Base-by-base conservation (phyloP, 768 basidiomycete genomes). In the Naganishia kalamii region DNA sequence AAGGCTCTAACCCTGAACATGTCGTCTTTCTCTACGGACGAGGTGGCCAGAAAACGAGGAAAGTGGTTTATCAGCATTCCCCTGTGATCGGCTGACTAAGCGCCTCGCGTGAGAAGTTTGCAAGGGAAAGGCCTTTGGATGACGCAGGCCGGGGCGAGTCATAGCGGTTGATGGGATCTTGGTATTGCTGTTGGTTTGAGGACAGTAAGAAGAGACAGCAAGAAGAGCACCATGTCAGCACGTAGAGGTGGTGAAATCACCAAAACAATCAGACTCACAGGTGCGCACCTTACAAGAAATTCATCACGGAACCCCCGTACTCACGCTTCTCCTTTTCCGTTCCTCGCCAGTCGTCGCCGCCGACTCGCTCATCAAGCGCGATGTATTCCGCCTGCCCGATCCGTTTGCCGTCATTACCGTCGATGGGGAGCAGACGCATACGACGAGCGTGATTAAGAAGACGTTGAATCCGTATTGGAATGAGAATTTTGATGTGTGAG, bases 381-480 rank as follows among this genome's bases (percentile, higher is more conserved):
- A 77, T 67, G 70, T 78, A 30, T 92, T 96, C 77, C 86, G 93
- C 60, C 86, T 97, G 6, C 96, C 94, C 3, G 93, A 98, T 79
- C 94, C 96, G 4, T 97, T 98, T 77, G 94, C 96, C 5, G 92
- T 99, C 73, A 88, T 99, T 78, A 97, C 94, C 23, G 92, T 98
- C 46, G 96, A 99, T 71, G 91, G 92, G 3, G 92, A 96, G 78
- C 93, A 97, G 79, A 98, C 93, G 0, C 88, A 91, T 70, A 94
- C 94, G 0, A 98, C 93, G 17, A 90, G 89, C 63, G 94, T 94
- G 33, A 96, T 98, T 74, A 97, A 92, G 83, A 93, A 90, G 69
- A 77, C 76, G 47, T 64, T 77, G 37, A 77, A 77, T 70, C 76
- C 76, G 19, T 77, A 77, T 59, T 77, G 76, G 76, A 77, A 77